Base-by-base conservation (phyloP, 2,329 filamentous ascomycete genomes). In the Fusarium sp. region DNA sequence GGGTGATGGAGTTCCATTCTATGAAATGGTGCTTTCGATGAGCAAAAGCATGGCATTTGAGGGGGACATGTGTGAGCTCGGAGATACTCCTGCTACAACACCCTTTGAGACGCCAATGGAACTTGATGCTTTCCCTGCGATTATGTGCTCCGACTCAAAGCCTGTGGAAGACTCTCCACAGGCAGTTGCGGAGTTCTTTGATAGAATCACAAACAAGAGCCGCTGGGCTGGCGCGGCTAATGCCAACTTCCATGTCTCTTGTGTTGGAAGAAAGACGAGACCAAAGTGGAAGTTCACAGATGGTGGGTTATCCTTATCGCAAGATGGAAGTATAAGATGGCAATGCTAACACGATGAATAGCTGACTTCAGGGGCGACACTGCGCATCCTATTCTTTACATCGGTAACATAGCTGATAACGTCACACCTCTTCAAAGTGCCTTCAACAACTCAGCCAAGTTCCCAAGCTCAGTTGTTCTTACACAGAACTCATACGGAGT, bases 401-500 rank as follows among this genome's bases (percentile, higher is more conserved):
- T 86, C 9, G 80, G 80, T 12, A 84, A 84, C 63, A 70, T 76
- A 30, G 80, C 80, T 16, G 84, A 86, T 65, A 85, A 85, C 43
- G 79, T 85, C 25, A 86, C 84, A n/a, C 84, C 84, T 20, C 69
- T 82, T 4, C 69, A 80, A 20, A 84, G 82, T 63, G 83, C 84
- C 7, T 62, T 78, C n/a, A 83, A 82, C 59, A 83, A 83, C 76
- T 82, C 76, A 18, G 77, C 74, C 4, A 78, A 80, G 1, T 87
- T 87, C 53, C 78, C 79, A 0, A 80, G 79, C 16, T 85, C 84
- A 0, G 79, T 80, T 1, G 76, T 87, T 8, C 73, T 87, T 27
- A 78, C 82, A 14, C 84, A 86, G 69, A 83, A 86, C 46, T 82
- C 82, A 1, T 87, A 84, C 42, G 86, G 86, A 7, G 84, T 85